Evolutionary conservation across 2,329 filamentous ascomycete genomes (phyloP).

Genomic region (Escovopsis sp.): DNA sequence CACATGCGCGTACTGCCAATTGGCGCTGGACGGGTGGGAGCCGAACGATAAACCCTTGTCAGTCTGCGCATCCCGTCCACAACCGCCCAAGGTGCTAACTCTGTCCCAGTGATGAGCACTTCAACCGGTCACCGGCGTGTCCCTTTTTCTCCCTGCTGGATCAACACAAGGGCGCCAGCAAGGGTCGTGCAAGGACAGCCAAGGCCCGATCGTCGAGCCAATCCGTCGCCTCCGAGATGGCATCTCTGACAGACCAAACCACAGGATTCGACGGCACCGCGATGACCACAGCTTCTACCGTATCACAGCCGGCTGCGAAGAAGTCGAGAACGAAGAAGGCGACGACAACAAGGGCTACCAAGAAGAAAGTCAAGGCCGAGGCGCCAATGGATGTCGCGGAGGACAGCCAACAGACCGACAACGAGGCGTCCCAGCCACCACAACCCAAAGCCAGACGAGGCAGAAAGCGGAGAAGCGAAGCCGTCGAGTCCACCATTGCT

Average conservation of each 20-base stretch:
- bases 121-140: slow-evolving; percentile 62
- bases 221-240: slow-evolving; percentile 36
- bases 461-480: slow-evolving; percentile 50
- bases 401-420: slow-evolving; percentile 19
- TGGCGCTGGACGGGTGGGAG: slow-evolving; percentile 91
- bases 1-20: slow-evolving; percentile 78
- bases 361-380: slow-evolving; percentile 34
- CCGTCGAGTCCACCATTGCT: slow-evolving; percentile 33
- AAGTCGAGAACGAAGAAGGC: slow-evolving; percentile 38
- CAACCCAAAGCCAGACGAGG: slow-evolving; percentile 30
- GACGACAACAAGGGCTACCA: slow-evolving; percentile 26
- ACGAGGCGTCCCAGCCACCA: not conserved
- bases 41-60: slow-evolving; percentile 77
- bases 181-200: slow-evolving; percentile 40
- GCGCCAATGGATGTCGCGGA: slow-evolving; percentile 28
- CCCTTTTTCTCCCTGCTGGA: slow-evolving; percentile 63
- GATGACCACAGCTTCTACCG: slow-evolving; percentile 43
- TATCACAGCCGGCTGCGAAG: slow-evolving; percentile 45
- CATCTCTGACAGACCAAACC: slow-evolving; percentile 32
- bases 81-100: not conserved
- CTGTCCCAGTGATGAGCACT: slow-evolving; percentile 63
- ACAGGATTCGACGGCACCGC: slow-evolving; percentile 43
- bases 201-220: slow-evolving; percentile 51
- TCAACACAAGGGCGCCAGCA: slow-evolving; percentile 35
- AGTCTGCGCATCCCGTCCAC: slow-evolving; percentile 17